Base-by-base conservation (phyloP, 345 rosid species). In the Carallia pectinifolia region DNA sequence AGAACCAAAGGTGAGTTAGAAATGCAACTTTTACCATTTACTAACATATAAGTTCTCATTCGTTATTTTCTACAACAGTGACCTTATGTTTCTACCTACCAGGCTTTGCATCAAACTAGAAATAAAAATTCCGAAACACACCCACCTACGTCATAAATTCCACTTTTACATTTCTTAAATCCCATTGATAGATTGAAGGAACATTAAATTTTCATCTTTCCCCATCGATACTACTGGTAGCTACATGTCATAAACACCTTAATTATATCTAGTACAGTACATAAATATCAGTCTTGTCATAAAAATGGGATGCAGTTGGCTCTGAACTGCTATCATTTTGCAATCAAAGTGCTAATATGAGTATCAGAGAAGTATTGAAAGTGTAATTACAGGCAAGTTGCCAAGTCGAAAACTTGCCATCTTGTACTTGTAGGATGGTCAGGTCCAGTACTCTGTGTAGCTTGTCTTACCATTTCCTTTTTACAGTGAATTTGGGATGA, bases 71-170 rank as follows among this genome's bases (percentile, higher is more conserved):
- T 33, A 61, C 71, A 58, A 56, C 70, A 73, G 58, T 18, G 12
- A 55, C 70, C 44, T 30, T 44, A 77, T 73, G 74, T 30, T 69
- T 67, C 65, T 12, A 40, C 3, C 50, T 12, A 44, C 50, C 17
- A 3, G 16, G 3, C 2, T 1, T 44, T 33, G 34, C 34, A 33
- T 44, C 50, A 44, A 44, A 44, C 12, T 19, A 12, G 71, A 64
- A 65, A 64, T 62, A 36, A 67, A 64, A 66, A 18, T 74, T 36
- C 72, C 62, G 73, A 37, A 10, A 53, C 59, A 66, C 63, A 19
- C 38, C 27, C 71, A 74, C 73, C 79, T 16, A 71, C 67, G 8
- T 55, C 31, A 23, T 8, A 23, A 55, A 19, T 31, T 19, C 19
- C 17, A 12, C 33, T 23, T 55, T 12, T 23, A 4, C 60, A 55